These are phyloP conservation scores for Phytophthora cryptogea DNA, from an alignment of 352 stramenopile species.

Conservation along the genomic window DNA sequence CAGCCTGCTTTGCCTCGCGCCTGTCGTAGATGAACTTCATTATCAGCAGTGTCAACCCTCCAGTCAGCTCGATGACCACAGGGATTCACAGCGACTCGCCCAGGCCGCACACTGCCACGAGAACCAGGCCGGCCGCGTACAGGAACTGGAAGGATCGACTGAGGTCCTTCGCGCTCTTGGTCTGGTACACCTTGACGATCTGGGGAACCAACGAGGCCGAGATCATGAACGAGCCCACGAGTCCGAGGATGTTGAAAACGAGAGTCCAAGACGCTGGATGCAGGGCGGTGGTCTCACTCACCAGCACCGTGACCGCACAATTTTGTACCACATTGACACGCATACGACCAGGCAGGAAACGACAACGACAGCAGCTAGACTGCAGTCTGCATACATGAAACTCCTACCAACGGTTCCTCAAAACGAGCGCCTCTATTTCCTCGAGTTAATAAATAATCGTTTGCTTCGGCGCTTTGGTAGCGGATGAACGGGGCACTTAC, in stretches of 20 bases:
- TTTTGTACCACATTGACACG: neutral
- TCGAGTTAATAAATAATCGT: constrained; percentile 29
- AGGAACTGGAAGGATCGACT: constrained; percentile 47
- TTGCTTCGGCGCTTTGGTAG: constrained; percentile 18
- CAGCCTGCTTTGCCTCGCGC: neutral
- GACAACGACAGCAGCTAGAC: no score
- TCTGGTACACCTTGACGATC: constrained; percentile 54
- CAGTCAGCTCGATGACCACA: constrained; percentile 40
- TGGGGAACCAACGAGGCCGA: constrained; percentile 52
- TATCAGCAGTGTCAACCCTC: constrained; percentile 33
- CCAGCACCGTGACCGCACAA: neutral
- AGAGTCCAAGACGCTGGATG: no score
- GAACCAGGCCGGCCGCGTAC: constrained; percentile 38
- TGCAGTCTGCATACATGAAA: no score
- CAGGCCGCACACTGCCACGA: constrained; percentile 42
- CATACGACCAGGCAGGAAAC: neutral
- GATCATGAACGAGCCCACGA: constrained; percentile 60
- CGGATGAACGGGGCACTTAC: constrained; percentile 2
- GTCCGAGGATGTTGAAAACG: constrained; percentile 35
- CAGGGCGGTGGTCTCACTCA: no score
- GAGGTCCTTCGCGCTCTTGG: constrained; percentile 48
- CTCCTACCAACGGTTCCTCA: neutral
- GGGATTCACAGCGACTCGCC: constrained; percentile 48
- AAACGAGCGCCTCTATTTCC: constrained; percentile 25
- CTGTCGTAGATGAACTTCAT: constrained; percentile 44